Percentiles rank a stretch among this genome's conserved stretches.
phyloP scores from a whole-genome alignment of 495 filamentous ascomycete genomes.

The Hyphodiscus hymeniophilus region DNA sequence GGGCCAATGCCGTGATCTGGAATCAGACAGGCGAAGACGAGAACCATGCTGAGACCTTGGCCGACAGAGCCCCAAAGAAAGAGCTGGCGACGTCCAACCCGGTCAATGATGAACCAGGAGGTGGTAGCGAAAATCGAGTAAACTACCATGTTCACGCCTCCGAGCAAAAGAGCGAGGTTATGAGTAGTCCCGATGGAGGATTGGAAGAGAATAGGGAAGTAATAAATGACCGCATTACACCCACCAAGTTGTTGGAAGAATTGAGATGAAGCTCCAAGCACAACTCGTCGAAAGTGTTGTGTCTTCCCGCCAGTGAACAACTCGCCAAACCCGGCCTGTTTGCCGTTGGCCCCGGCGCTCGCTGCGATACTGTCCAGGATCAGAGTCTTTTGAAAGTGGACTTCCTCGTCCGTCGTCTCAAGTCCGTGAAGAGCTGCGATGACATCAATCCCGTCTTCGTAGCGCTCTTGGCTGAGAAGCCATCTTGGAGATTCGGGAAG shows the following conservation, averaged over 20 bases:
- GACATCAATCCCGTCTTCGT: constrained; percentile 60
- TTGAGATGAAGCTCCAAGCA: constrained; percentile 53
- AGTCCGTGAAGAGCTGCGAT: constrained; percentile 59
- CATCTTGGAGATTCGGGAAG: constrained; percentile 74
- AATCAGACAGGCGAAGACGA: constrained; percentile 66
- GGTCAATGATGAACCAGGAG: constrained; percentile 78
- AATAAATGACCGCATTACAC: constrained; percentile 82
- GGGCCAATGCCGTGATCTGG: constrained; percentile 33
- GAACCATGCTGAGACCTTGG: constrained; percentile 63
- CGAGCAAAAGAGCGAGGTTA: constrained; percentile 58
- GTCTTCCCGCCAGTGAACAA: constrained; percentile 56
- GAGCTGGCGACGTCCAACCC: constrained; percentile 61
- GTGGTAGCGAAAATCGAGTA: constrained; percentile 71
- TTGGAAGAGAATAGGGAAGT: constrained; percentile 70
- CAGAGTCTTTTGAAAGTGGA: constrained; percentile 49
- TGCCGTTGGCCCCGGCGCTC: constrained; percentile 46
- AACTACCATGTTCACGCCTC: constrained; percentile 73
- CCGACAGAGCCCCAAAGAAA: constrained; percentile 63
- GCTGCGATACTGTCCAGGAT: constrained; percentile 57
- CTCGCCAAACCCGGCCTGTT: constrained; percentile 41
- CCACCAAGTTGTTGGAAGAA: constrained; percentile 76
- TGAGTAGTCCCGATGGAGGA: constrained; percentile 47
- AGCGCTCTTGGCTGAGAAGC: constrained; percentile 57
- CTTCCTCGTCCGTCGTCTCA: constrained; percentile 48
- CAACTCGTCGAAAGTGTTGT: constrained; percentile 55